Conservation (phyloP, 129 eudicot species). For the Flaveria trinervia region DNA sequence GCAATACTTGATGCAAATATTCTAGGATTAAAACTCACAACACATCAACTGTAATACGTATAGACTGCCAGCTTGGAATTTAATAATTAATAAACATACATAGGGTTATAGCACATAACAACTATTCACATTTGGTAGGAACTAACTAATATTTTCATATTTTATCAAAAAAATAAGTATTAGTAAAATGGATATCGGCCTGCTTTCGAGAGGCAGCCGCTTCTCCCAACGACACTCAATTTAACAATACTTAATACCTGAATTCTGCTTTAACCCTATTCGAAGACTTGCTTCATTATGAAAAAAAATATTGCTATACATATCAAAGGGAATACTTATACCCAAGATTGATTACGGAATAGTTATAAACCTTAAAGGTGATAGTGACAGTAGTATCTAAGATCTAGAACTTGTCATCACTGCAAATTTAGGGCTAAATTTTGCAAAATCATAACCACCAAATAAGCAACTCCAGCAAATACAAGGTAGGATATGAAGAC, state of each 20-base stretch:
- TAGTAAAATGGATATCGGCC: too few relatives aligned
- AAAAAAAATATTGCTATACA: too few relatives aligned
- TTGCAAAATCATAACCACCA: neutral
- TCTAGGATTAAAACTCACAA: neutral
- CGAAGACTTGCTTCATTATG: neutral
- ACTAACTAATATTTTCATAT: neutral
- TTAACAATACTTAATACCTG: neutral
- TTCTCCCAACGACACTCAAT: too few relatives aligned
- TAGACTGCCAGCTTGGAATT: neutral
- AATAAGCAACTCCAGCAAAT: neutral
- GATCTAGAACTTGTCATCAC: neutral
- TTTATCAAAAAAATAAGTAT: neutral
- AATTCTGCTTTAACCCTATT: neutral
- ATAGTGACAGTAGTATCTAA: neutral
- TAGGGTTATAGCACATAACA: neutral
- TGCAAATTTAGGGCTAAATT: neutral
- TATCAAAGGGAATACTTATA: neutral
- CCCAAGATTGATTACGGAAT: neutral
- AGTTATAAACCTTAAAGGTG: neutral
- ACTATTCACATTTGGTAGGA: neutral
- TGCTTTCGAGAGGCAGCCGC: too few relatives aligned
- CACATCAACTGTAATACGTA: neutral
- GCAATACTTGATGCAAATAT: neutral
- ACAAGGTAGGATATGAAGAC: neutral
- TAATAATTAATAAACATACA: neutral